Evolutionary conservation across 148 eudicot genomes (phyloP), one percentile per base, ranked within the genome.

Genomic region (Selenicereus undatus): DNA sequence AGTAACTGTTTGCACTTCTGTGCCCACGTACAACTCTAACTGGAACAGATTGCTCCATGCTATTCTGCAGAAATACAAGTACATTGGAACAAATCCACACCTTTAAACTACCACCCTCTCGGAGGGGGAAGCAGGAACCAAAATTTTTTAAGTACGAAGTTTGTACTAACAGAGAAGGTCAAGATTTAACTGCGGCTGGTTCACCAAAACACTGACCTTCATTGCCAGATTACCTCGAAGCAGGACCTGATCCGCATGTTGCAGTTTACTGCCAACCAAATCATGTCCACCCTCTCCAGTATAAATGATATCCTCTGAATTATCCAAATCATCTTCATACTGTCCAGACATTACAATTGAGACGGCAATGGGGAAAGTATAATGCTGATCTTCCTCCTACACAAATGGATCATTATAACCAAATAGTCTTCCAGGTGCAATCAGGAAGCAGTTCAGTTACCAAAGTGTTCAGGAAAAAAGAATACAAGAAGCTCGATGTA

Each of bases 211-310:
- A 79, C 86, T 30, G 64, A 87, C 97, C 95, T 93, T 90, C 32
- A 93, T 76, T 21, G 89, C 97, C 77, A 93, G 81, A 83, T 91
- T 91, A 74, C 97, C 97, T 20, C 90, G 85, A 52, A 69, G 10
- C 90, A 93, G 79, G 0, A 71, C 82, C 86, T 93, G 95, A 81
- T 93, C 89, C 6, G 71, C 45, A 0, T 78, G 65, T 75, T 91
- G 97, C 18, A 85, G 89, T 78, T 86, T 91, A 70, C 84, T 82
- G 26, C 93, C 97, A 80, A 89, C 87, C 48, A 93, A 81, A 79
- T 91, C 83, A 76, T 91, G 85, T 24, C 97, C 97, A 56, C 93
- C 95, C 81, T 91, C 89, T 68, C 97, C 95, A 43, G 93, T 93
- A 81, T 93, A 93, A 0, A 88, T 80, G 17, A 93, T 73, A 73